A percentile compares a stretch with the other conserved stretches of the same genome.
phyloP scores from a whole-genome alignment of 73 alveolate species.

The Tetrahymena malaccensis region DNA sequence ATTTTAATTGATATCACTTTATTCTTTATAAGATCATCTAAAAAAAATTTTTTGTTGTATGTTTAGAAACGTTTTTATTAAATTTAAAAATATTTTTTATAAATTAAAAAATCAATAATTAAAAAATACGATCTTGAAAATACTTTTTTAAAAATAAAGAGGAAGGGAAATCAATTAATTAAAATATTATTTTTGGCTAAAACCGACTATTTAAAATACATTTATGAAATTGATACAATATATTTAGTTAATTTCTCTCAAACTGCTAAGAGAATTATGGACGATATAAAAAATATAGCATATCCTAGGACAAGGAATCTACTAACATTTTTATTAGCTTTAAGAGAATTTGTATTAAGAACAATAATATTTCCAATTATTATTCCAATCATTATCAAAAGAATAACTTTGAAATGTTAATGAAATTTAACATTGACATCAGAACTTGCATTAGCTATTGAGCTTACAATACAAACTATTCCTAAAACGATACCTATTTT shows the following conservation, averaged over 20 bases:
- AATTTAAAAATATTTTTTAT: no score
- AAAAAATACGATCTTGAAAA: no score
- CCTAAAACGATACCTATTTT: background rate
- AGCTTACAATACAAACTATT: background rate
- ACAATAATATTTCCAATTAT: background rate
- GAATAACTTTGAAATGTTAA: background rate
- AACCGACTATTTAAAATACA: no score
- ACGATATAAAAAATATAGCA: background rate
- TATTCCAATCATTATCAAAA: background rate
- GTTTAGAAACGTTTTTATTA: no score
- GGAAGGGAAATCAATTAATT: no score
- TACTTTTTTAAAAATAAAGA: no score
- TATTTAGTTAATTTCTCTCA: background rate
- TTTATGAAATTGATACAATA: no score
- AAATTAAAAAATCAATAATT: no score
- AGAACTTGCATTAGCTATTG: background rate
- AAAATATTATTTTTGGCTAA: no score
- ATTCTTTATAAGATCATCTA: no score
- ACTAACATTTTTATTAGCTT: background rate
- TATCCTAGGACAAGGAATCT: background rate
- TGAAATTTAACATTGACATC: background rate
- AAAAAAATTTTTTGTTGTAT: no score
- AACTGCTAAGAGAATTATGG: background rate
- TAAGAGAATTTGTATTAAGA: background rate
- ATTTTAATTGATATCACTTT: no score